Evolutionary conservation across 768 basidiomycete species (phyloP), one percentile per base, ranked within the genome.

Genomic region (Trametes gibbosa): DNA sequence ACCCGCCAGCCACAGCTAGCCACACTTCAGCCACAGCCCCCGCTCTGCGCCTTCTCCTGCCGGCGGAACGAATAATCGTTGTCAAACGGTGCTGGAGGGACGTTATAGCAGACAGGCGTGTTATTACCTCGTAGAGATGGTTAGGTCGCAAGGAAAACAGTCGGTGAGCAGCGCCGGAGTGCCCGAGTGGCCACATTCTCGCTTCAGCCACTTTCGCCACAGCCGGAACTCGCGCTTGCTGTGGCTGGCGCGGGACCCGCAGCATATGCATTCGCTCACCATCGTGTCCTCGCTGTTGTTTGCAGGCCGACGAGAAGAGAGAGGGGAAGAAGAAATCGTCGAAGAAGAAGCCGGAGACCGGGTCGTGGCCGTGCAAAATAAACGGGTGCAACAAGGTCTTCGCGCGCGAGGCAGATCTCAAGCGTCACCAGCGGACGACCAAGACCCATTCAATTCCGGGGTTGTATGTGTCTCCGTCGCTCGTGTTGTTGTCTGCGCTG

Each of bases 321-420:
- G 76, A 79, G 42, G 37, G 67, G 10, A 73, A 69, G 47, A 78
- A 74, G 68, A 79, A 56, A 47, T 49, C 55, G 25, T 49, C 55
- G 39, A 56, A 56, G 17, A 56, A 56, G 55, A 49, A 49, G 39
- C 39, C 55, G 3, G 55, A 56, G 27, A 42, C 55, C 39, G 55
- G 81, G 7, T 69, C 84, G 47, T 91, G 89, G 89, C 87, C 89
- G 7, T 91, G 89, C 77, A 84, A 84, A 70, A 90, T 91, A 69
- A 82, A 85, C 68, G 89, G 87, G 29, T 91, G 89, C 74, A 84
- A 83, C 74, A 91, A 90, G 73, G 83, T 88, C 69, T 91, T 91
- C 68, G 89, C 87, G 46, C 81, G 89, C 53, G 89, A 91, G 72
- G 89, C 89, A 16, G 89, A 91, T 76, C 74, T 91, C 63, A 90